Evolutionary conservation across 2,329 filamentous ascomycete species (phyloP).

Genomic region (Didymella sp.): DNA sequence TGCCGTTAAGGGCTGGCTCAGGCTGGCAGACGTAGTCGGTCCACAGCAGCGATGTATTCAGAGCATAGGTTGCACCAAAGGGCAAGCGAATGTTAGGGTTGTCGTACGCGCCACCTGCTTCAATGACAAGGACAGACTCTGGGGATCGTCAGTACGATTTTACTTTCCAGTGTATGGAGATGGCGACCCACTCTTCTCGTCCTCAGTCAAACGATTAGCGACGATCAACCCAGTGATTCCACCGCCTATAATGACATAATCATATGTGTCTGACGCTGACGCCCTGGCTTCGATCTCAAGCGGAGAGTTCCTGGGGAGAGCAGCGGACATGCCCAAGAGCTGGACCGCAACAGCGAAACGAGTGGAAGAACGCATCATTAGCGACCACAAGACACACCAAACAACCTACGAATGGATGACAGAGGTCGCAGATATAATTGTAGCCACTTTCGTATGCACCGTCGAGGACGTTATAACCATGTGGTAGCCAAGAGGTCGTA

Average conservation of each 20-base stretch:
- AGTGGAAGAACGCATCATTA: slow-evolving; percentile 31
- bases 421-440: neutral
- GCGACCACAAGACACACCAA: neutral
- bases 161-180: neutral
- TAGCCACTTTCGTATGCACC: neutral
- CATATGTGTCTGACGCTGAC: slow-evolving; percentile 26
- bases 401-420: slow-evolving; percentile 1
- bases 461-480: slow-evolving; percentile 6
- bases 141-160: slow-evolving; percentile 11
- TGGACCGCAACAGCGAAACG: slow-evolving; percentile 23
- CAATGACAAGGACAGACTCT: slow-evolving; percentile 41
- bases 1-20: slow-evolving; percentile 28
- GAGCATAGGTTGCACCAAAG: slow-evolving; percentile 29
- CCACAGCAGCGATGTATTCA: slow-evolving; percentile 33
- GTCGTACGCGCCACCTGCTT: slow-evolving; percentile 34
- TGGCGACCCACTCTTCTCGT: slow-evolving; percentile 22
- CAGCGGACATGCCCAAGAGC: slow-evolving; percentile 22
- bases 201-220: slow-evolving; percentile 33
- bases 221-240: slow-evolving; percentile 37
- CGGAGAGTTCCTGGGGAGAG: slow-evolving; percentile 18
- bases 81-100: slow-evolving; percentile 34
- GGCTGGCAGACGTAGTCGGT: slow-evolving; percentile 27
- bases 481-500: slow-evolving; percentile 6
- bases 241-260: slow-evolving; percentile 41
- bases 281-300: slow-evolving; percentile 8